Evolutionary conservation across 768 basidiomycete genomes (phyloP), one percentile per base, ranked within the genome.

Genomic region (Lactarius hengduanensis): DNA sequence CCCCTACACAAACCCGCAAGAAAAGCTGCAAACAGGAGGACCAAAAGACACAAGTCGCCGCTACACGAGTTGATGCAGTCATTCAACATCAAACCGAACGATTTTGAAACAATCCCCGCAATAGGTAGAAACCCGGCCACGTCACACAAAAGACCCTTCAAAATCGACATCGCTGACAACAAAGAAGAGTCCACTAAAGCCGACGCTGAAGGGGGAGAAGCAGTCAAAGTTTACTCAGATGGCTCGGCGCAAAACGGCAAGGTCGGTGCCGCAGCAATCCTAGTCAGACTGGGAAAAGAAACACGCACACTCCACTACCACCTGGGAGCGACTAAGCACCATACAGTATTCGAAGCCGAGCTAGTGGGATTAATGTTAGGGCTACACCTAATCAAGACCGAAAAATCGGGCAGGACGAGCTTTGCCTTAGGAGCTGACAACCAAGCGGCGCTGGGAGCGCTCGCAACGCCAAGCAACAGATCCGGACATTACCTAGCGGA

Each of bases 1-100:
- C 69, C 72, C 0, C 55, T 73, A 0, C 1, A 30, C 18, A 18
- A 22, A 0, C 16, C 56, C 0, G 54, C 61, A 0, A 43, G 53
- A 1, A 3, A 32, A 0, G 50, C 36, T 4, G 59, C 70, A 16
- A 13, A 32, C 1, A 1, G 2, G 0, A 70, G 70, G 1, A 9
- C 7, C 1, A 43, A 43, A 9, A 43, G 43, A 3, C 43, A 43
- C 20, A 43, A 11, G 20, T 28, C 40, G 47, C 60, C 71, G 0
- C 15, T 74, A 0, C 73, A 74, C n/a, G 13, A 63, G 0, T 64
- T 74, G 0, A 47, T 72, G 15, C 61, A 59, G 10, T 20, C 45
- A 0, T 72, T 38, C 40, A 1, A n/a, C 1, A 50, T 71, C 4
- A 2, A 54, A 0, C 59, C 64, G 0, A 6, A 2, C 0, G 6